phyloP scores from a whole-genome alignment of 78 protist genomes.

The Dictyostelium purpureum region DNA sequence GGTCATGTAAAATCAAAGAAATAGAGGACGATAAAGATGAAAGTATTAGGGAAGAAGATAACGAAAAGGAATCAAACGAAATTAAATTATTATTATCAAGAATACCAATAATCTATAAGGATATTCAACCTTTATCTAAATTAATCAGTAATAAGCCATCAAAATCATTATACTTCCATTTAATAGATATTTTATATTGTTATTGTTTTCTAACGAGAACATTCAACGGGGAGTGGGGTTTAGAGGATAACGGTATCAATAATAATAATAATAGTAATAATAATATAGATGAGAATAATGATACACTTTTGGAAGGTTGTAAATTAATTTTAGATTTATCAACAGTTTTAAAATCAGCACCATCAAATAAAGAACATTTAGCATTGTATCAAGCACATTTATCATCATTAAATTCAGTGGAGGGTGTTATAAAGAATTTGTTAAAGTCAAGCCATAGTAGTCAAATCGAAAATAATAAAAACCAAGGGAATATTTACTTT shows the following conservation, averaged over 20 bases:
- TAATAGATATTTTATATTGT: conserved; percentile 56
- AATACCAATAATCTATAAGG: not conserved
- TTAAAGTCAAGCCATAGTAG: not conserved
- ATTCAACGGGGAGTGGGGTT: conserved; percentile 67
- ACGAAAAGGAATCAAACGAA: not conserved
- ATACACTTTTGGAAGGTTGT: conserved; percentile 20
- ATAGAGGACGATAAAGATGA: conserved; percentile 1
- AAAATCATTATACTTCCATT: conserved; percentile 9
- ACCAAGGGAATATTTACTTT: conserved; percentile 30
- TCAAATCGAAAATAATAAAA: not conserved
- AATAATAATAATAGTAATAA: not conserved
- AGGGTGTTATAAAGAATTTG: not conserved
- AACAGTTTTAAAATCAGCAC: not conserved
- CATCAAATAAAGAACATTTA: not conserved
- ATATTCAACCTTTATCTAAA: conserved; percentile 23
- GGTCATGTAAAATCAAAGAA: not conserved
- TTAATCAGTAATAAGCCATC: conserved; percentile 21
- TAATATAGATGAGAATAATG: not conserved
- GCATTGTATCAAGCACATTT: too few species aligned
- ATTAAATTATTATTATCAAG: not conserved
- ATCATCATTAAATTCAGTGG: not conserved
- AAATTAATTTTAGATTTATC: conserved; percentile 8
- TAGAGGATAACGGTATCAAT: too few species aligned
- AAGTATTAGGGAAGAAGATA: not conserved
- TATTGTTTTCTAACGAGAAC: conserved; percentile 51